phyloP scores from a whole-genome alignment of 805 yeast species.

The Kodamaea laetipori region DNA sequence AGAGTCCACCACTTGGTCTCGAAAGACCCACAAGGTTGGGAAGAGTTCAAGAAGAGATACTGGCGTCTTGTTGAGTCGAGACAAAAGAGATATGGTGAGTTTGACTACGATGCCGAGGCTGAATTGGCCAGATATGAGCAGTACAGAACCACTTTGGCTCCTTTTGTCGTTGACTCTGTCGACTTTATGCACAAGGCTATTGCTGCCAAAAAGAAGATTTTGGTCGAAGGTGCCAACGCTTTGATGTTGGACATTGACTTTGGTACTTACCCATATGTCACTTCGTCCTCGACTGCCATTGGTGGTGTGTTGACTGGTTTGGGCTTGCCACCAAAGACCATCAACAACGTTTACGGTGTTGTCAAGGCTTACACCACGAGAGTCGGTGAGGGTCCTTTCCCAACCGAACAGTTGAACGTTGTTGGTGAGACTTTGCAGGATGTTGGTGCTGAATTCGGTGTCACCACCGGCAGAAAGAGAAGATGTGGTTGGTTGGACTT shows the following conservation, averaged over 20 bases:
- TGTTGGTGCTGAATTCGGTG: conserved; percentile 96
- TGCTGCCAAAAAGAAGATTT: conserved; percentile 74
- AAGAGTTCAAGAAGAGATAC: conserved; percentile 78
- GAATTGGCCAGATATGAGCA: conserved; percentile 78
- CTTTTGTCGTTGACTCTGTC: conserved; percentile 93
- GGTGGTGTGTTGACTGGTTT: conserved; percentile 98
- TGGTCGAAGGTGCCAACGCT: conserved; percentile 98
- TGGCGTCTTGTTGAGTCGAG: conserved; percentile 78
- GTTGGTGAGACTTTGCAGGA: conserved; percentile 84
- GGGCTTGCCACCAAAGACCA: conserved; percentile 89
- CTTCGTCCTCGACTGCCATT: conserved; percentile 92
- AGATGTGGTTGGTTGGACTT: conserved; percentile 99
- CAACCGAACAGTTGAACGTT: conserved; percentile 90
- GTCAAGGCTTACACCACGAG: conserved; percentile 98
- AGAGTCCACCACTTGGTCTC: conserved; percentile 94
- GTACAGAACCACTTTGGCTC: conserved; percentile 72
- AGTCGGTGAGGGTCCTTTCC: conserved; percentile 99
- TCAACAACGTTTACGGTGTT: conserved; percentile 86
- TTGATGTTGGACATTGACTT: conserved; percentile 96
- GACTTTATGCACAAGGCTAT: conserved; percentile 80
- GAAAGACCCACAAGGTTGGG: conserved; percentile 91
- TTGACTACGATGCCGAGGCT: conserved; percentile 80
- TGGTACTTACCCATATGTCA: conserved; percentile 97
- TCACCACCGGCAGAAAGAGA: conserved; percentile 98
- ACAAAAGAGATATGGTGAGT: conserved; percentile 88